Percentiles rank a stretch among this genome's conserved stretches.
These are phyloP conservation scores for Globisporangium ultimum DNA, from an alignment of 352 stramenopile species.

Conservation along the genomic window DNA sequence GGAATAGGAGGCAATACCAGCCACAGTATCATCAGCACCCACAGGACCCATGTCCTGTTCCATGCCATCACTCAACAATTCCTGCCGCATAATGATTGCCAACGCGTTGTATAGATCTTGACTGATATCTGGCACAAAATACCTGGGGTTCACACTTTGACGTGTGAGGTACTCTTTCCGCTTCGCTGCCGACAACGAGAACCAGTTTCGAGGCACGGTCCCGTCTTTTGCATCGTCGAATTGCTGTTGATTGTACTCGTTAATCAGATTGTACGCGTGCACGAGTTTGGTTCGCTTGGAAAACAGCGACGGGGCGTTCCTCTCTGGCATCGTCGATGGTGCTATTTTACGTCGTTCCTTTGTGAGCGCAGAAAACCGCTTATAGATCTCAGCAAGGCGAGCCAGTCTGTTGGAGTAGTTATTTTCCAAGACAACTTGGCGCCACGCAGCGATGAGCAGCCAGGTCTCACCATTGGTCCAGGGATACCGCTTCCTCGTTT, in stretches of 20 bases:
- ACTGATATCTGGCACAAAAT: not conserved
- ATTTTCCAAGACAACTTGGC: not conserved
- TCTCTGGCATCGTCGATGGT: not conserved
- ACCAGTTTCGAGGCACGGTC: not conserved
- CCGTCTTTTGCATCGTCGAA: not conserved
- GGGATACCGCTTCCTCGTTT: not conserved
- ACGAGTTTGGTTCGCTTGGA: not conserved
- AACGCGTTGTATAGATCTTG: not conserved
- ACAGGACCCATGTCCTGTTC: no score
- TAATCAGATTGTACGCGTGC: not conserved
- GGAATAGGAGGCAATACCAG: no score
- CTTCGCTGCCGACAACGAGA: not conserved
- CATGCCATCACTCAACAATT: not conserved
- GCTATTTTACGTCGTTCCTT: not conserved
- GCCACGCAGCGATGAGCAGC: constrained; percentile 6
- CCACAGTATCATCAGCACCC: no score
- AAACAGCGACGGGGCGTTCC: not conserved
- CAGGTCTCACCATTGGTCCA: constrained; percentile 4
- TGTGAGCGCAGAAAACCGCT: not conserved
- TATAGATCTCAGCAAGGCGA: not conserved
- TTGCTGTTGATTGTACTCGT: not conserved
- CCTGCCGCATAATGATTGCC: not conserved
- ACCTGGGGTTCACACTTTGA: not conserved
- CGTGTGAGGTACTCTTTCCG: not conserved
- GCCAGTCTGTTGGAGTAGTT: not conserved